A percentile compares a stretch with the other conserved stretches of the same genome.
These are phyloP conservation scores for Hygrophorus russula DNA, from an alignment of 768 basidiomycete species.

Conservation along the genomic window DNA sequence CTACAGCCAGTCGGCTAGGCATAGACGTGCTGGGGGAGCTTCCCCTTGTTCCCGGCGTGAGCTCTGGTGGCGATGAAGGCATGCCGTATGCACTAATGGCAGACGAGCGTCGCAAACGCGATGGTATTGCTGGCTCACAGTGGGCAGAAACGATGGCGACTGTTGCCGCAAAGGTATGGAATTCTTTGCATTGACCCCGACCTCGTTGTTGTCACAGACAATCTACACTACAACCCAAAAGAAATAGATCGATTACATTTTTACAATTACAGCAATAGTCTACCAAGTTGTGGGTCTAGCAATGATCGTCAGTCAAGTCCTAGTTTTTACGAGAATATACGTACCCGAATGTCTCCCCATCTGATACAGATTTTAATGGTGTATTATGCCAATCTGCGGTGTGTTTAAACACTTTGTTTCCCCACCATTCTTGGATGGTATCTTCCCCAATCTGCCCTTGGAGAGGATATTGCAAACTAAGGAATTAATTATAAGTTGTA, in stretches of 20 bases:
- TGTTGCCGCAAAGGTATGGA: no score
- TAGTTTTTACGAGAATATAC: neutral
- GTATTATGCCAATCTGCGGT: slow-evolving; percentile 17
- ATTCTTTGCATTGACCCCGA: slow-evolving; percentile 1
- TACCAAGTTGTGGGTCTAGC: slow-evolving; percentile 4
- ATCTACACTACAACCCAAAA: slow-evolving; percentile 5
- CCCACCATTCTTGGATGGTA: slow-evolving; percentile 32
- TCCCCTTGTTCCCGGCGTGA: slow-evolving; percentile 69
- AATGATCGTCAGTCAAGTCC: neutral
- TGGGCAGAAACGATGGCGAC: slow-evolving; percentile 2
- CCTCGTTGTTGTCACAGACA: neutral
- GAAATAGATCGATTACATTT: slow-evolving; percentile 1
- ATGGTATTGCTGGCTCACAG: neutral
- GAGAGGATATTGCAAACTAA: slow-evolving; percentile 34
- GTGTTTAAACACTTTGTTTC: slow-evolving; percentile 18
- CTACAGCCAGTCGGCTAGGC: slow-evolving; percentile 43
- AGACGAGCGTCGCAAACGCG: neutral
- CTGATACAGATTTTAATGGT: slow-evolving; percentile 10
- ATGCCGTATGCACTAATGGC: slow-evolving; percentile 32
- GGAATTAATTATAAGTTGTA: neutral
- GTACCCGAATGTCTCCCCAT: slow-evolving; percentile 19
- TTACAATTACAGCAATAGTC: neutral
- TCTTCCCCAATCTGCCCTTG: slow-evolving; percentile 25
- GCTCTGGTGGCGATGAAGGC: slow-evolving; percentile 61
- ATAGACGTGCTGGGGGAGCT: slow-evolving; percentile 69